Evolutionary conservation across 306 rosid genomes (phyloP).

Genomic region (Luffa aegyptiaca): DNA sequence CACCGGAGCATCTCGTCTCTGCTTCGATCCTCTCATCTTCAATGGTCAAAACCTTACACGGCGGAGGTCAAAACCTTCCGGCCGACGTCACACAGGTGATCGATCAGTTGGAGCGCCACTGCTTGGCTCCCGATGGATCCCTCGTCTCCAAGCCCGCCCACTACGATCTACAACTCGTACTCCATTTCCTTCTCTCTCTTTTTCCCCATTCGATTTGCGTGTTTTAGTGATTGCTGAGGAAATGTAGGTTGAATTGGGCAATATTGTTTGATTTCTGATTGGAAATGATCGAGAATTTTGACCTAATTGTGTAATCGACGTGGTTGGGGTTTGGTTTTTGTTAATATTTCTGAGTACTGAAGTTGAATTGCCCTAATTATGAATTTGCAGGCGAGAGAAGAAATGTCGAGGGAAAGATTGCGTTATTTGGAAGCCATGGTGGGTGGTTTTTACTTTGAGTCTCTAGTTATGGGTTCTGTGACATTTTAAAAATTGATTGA

Average conservation of each 20-base stretch:
- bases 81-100: conserved; percentile 61
- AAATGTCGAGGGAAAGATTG: conserved; percentile 83
- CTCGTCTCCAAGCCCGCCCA: conserved; percentile 69
- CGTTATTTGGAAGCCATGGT: conserved; percentile 89
- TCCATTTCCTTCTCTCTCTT: conserved; percentile 13
- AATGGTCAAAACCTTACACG: conserved; percentile 66
- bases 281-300: background rate
- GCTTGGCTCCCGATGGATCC: conserved; percentile 89
- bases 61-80: conserved; percentile 48
- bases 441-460: background rate
- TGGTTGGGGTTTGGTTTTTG: background rate
- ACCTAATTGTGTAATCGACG: background rate
- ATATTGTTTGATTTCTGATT: conserved; percentile 1
- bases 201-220: background rate
- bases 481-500: background rate
- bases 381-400: conserved; percentile 84
- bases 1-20: conserved; percentile 6
- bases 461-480: background rate
- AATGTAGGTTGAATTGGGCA: conserved; percentile 2
- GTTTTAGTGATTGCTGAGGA: conserved; percentile 7
- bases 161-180: conserved; percentile 72
- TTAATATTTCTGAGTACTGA: conserved; percentile 1
- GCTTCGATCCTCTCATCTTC: conserved; percentile 8
- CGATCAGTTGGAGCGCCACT: conserved; percentile 87
- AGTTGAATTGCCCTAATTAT: conserved; percentile 6